These are phyloP conservation scores for Ogataea degrootiae DNA, from an alignment of 805 yeast genomes.

Conservation along the genomic window DNA sequence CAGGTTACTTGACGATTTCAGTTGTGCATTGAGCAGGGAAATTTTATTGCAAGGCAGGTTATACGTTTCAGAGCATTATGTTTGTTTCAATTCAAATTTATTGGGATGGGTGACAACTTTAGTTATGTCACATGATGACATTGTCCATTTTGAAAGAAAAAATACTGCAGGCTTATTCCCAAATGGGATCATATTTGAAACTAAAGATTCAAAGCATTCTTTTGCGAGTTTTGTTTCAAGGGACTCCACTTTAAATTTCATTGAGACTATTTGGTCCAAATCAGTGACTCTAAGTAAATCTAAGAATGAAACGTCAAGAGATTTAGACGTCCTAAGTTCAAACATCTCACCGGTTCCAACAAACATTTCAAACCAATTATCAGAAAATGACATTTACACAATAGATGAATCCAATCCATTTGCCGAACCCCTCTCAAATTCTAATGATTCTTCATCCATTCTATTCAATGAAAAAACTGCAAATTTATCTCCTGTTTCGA, in stretches of 20 bases:
- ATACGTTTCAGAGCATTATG: constrained; percentile 69
- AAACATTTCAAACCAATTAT: constrained; percentile 4
- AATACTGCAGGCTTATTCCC: constrained; percentile 87
- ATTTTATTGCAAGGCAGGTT: constrained; percentile 83
- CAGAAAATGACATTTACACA: constrained; percentile 29
- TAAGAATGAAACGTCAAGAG: constrained; percentile 22
- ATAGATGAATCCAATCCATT: constrained; percentile 28
- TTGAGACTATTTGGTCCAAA: constrained; percentile 66
- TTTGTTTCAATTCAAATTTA: constrained; percentile 83
- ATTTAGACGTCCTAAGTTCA: constrained; percentile 17
- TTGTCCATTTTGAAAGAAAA: constrained; percentile 70
- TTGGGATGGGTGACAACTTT: constrained; percentile 89
- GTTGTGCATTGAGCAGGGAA: constrained; percentile 86
- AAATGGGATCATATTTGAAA: constrained; percentile 75
- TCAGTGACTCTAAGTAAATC: constrained; percentile 29
- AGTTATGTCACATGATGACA: constrained; percentile 65
- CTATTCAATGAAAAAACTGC: constrained; percentile 4
- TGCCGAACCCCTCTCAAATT: constrained; percentile 6
- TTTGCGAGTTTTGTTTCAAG: constrained; percentile 87
- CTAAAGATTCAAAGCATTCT: constrained; percentile 57
- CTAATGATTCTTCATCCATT: constrained; percentile 19
- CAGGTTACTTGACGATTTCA: constrained; percentile 75
- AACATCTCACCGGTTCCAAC: constrained; percentile 12
- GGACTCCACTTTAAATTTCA: constrained; percentile 67
- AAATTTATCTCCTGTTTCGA: constrained; percentile 1